Percentiles rank a stretch among this genome's conserved stretches.
phyloP scores from a whole-genome alignment of 23 red algal species.

The Chondrus crispus region DNA sequence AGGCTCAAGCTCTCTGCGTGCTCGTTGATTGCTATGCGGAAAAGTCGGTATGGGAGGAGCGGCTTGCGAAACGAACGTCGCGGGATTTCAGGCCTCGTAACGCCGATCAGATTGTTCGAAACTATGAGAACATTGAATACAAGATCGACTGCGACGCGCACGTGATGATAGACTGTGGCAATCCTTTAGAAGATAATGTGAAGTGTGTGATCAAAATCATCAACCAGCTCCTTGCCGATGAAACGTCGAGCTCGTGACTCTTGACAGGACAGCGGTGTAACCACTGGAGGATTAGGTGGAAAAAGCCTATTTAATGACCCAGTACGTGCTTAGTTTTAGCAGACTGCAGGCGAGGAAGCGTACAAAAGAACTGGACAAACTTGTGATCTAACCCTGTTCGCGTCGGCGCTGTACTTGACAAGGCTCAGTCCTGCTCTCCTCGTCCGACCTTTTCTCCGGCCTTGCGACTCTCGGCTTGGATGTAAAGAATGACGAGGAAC shows the following conservation, averaged over 20 bases:
- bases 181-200: slow-evolving; percentile 46
- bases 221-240: slow-evolving; percentile 47
- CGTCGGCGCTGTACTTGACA: background rate
- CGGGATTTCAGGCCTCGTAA: slow-evolving; percentile 26
- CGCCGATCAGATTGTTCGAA: slow-evolving; percentile 50
- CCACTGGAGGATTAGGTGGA: too few species aligned
- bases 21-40: slow-evolving; percentile 62
- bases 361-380: too few species aligned
- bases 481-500: slow-evolving; percentile 98
- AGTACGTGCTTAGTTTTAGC: background rate
- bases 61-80: slow-evolving; percentile 5
- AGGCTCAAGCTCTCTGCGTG: slow-evolving; percentile 42
- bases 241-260: too few species aligned
- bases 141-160: slow-evolving; percentile 57
- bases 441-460: slow-evolving; percentile 70
- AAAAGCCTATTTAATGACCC: background rate
- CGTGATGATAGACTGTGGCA: slow-evolving; percentile 36
- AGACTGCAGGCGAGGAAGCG: background rate
- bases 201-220: slow-evolving; percentile 37
- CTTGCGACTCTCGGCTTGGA: slow-evolving; percentile 92
- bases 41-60: slow-evolving; percentile 53
- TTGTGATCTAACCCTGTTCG: too few species aligned
- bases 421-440: slow-evolving; percentile 33
- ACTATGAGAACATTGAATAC: slow-evolving; percentile 54
- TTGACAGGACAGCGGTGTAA: too few species aligned